Evolutionary conservation across 352 stramenopile species (phyloP).

Genomic region (Phytophthora sp.): DNA sequence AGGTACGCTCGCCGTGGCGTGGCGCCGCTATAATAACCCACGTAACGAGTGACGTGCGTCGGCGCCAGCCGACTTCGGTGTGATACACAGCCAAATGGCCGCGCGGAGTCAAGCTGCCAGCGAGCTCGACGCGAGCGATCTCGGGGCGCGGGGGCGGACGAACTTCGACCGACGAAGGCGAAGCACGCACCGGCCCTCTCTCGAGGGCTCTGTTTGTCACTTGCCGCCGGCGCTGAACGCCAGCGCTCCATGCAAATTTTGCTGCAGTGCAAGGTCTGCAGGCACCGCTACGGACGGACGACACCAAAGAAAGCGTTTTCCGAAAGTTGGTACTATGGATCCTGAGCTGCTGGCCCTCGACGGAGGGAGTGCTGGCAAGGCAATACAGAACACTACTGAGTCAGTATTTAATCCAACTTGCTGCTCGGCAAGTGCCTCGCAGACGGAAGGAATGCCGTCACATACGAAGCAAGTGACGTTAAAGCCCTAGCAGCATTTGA

Average conservation of each 20-base stretch:
- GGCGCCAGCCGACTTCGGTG: constrained; percentile 8
- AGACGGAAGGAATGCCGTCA: background rate
- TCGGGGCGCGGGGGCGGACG: background rate
- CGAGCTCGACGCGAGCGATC: constrained; percentile 1
- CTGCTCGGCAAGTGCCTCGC: no score
- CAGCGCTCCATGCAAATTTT: constrained; percentile 10
- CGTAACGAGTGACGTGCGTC: no score
- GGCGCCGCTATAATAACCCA: no score
- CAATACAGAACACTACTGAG: no score
- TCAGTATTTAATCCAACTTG: no score
- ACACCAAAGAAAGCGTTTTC: constrained; percentile 10
- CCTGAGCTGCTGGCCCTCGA: no score
- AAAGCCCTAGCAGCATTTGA: no score
- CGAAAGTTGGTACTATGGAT: no score
- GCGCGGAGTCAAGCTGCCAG: constrained; percentile 11
- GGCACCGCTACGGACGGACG: constrained; percentile 14
- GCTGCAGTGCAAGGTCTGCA: constrained; percentile 4
- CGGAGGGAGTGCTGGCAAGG: no score
- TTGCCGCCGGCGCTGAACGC: constrained; percentile 4
- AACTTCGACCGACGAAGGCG: no score
- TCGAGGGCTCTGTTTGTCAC: background rate
- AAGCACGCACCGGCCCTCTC: background rate
- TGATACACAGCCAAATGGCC: constrained; percentile 22
- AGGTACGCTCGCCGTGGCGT: no score
- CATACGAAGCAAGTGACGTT: no score